These are phyloP conservation scores for Trifolium pratense DNA, from an alignment of 306 rosid genomes.

Conservation along the genomic window DNA sequence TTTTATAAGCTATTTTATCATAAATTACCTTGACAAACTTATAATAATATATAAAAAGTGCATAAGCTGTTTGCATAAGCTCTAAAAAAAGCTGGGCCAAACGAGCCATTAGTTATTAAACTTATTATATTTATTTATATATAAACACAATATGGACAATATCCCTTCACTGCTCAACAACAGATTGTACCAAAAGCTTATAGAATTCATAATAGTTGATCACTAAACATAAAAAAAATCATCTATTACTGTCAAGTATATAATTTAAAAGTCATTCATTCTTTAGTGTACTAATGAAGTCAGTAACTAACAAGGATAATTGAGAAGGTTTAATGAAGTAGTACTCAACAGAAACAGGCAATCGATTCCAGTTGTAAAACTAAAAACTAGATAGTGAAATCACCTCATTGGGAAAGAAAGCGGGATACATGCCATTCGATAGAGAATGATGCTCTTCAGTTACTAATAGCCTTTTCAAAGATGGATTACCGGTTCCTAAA, in stretches of 20 bases:
- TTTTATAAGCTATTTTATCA: too few relatives aligned
- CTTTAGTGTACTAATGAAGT: conserved; percentile 13
- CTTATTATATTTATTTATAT: neutral
- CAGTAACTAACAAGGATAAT: conserved; percentile 5
- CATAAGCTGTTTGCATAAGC: too few relatives aligned
- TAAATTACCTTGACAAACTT: too few relatives aligned
- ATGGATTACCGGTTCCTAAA: conserved; percentile 52
- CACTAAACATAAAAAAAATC: conserved; percentile 4
- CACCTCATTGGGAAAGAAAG: conserved; percentile 75
- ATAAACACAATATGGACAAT: conserved; percentile 7
- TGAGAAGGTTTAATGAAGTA: conserved; percentile 16
- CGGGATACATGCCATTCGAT: conserved; percentile 61
- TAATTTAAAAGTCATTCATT: conserved; percentile 2
- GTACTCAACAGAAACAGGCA: conserved; percentile 4
- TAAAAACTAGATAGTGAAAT: conserved; percentile 35
- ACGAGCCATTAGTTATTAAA: conserved; percentile 3
- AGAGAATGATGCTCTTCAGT: conserved; percentile 59
- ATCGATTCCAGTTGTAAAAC: conserved; percentile 1
- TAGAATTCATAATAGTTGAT: neutral
- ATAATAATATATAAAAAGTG: too few relatives aligned
- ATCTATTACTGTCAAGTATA: conserved; percentile 3
- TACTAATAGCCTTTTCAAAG: conserved; percentile 59
- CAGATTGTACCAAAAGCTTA: conserved; percentile 27
- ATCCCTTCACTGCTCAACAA: neutral
- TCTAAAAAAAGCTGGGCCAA: too few relatives aligned